phyloP scores from a whole-genome alignment of 1,284 basidiomycete species.

The Ganoderma lingzhi region DNA sequence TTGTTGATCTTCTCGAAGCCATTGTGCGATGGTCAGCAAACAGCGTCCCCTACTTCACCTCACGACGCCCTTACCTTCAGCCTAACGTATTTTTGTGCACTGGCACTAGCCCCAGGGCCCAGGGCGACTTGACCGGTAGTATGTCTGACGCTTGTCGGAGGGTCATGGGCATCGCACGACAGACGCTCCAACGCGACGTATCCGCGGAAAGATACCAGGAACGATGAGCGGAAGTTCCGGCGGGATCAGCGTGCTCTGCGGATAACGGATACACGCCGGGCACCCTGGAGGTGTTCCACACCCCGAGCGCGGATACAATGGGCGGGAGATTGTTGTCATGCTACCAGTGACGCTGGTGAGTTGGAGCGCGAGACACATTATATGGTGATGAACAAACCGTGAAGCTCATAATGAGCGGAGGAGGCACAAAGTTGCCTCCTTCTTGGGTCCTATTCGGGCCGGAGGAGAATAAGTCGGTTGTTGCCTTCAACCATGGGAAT shows the following conservation, averaged over 20 bases:
- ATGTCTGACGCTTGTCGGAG: constrained; percentile 31
- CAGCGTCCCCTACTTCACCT: not conserved
- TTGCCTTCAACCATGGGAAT: constrained; percentile 50
- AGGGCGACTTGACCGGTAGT: constrained; percentile 26
- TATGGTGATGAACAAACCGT: constrained; percentile 41
- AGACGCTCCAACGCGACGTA: constrained; percentile 51
- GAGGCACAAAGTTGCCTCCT: constrained; percentile 44
- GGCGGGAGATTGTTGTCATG: constrained; percentile 56
- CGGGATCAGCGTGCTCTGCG: constrained; percentile 38
- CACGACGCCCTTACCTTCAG: constrained; percentile 39
- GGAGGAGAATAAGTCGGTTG: constrained; percentile 46
- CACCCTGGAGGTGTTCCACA: constrained; percentile 49
- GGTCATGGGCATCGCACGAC: constrained; percentile 38
- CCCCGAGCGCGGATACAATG: constrained; percentile 50
- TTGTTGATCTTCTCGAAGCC: constrained; percentile 43
- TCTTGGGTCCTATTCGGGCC: constrained; percentile 41
- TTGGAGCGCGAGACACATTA: not conserved
- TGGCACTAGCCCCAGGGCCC: constrained; percentile 21
- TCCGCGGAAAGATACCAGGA: constrained; percentile 50
- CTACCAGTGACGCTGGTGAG: constrained; percentile 31
- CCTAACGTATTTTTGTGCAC: constrained; percentile 43
- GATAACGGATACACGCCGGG: constrained; percentile 47
- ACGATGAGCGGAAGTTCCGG: constrained; percentile 48
- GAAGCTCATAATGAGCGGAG: constrained; percentile 51
- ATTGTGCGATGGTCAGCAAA: not conserved